Conservation (phyloP, 441 rosid species). For the Geranium incanum region DNA sequence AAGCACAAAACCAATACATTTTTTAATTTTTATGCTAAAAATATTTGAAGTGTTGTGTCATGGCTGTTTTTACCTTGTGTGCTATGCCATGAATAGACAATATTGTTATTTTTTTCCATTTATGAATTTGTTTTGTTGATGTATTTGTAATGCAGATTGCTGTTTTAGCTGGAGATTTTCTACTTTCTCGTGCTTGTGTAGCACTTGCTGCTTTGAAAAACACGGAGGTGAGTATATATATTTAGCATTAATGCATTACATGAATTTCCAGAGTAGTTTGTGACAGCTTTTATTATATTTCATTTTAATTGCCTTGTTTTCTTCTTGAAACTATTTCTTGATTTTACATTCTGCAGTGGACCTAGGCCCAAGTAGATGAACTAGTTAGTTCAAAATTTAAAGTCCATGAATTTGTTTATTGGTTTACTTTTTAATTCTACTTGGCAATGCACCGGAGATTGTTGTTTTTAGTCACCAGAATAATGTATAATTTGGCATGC, state of each 20-base stretch:
- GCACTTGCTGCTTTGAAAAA: conserved; percentile 82
- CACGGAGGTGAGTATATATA: conserved; percentile 50
- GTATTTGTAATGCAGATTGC: conserved; percentile 48
- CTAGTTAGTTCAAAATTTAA: background rate
- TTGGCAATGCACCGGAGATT: background rate
- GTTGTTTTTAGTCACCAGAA: background rate
- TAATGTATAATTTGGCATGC: background rate
- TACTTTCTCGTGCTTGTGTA: conserved; percentile 82
- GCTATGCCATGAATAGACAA: background rate
- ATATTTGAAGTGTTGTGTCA: background rate
- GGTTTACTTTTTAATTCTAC: background rate
- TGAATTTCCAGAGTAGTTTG: background rate
- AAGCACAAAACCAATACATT: background rate
- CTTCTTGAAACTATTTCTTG: background rate
- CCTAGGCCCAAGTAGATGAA: background rate
- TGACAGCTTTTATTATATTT: background rate
- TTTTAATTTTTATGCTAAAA: background rate
- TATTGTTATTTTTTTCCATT: background rate
- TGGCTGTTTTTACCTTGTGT: background rate
- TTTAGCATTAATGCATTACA: background rate
- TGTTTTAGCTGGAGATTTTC: conserved; percentile 88
- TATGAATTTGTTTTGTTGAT: background rate
- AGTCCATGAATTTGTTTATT: background rate
- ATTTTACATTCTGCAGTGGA: background rate
- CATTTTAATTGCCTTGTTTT: background rate